A percentile compares a stretch with the other conserved stretches of the same genome.
These are phyloP conservation scores for Xylaria intraflava DNA, from an alignment of 495 filamentous ascomycete species.

Conservation along the genomic window DNA sequence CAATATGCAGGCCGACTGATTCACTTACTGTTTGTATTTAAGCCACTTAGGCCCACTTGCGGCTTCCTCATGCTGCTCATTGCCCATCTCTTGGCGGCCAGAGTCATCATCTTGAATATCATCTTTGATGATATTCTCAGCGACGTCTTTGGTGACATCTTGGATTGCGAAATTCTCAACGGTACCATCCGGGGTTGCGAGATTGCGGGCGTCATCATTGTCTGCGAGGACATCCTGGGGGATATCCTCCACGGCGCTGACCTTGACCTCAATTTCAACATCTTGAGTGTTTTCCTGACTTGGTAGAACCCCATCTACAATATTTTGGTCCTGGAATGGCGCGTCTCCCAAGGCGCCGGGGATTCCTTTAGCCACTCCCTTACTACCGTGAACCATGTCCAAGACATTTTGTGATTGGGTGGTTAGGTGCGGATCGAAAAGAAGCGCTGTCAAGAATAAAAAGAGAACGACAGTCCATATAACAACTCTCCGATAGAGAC, in stretches of 20 bases:
- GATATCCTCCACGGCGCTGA: neutral
- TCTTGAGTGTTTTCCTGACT: neutral
- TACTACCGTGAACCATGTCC: slow-evolving; percentile 22
- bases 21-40: slow-evolving; percentile 37
- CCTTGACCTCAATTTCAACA: neutral
- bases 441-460: slow-evolving; percentile 20
- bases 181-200: neutral
- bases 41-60: slow-evolving; percentile 32
- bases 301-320: neutral
- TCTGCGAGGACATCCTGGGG: neutral
- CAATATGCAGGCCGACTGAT: neutral
- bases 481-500: slow-evolving; percentile 36
- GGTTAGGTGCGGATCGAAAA: slow-evolving; percentile 21
- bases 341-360: neutral
- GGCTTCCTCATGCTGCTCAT: slow-evolving; percentile 7
- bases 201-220: too few relatives aligned
- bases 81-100: neutral
- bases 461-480: slow-evolving; percentile 32
- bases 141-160: neutral
- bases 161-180: neutral
- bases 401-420: slow-evolving; percentile 21
- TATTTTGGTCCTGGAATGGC: slow-evolving; percentile 15
- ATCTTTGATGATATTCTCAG: neutral
- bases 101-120: neutral
- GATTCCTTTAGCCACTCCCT: neutral